Conservation (phyloP, 2,329 filamentous ascomycete species). For the Akanthomyces muscarius region DNA sequence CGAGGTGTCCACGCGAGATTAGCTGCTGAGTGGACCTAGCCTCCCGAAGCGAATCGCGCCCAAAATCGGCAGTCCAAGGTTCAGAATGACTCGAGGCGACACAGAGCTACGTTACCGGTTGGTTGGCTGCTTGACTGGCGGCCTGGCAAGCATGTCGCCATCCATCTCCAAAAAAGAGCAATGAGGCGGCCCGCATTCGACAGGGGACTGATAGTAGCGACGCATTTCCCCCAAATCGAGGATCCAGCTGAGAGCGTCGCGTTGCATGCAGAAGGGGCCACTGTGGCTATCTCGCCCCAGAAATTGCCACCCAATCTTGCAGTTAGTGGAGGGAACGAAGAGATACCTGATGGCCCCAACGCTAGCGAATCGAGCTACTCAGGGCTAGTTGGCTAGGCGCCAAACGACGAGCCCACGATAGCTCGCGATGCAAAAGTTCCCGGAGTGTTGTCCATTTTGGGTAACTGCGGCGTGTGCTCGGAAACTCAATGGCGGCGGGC, state of each 20-base stretch:
- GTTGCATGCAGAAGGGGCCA: background rate
- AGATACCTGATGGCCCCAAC: slow-evolving; percentile 8
- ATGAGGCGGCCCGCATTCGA: slow-evolving; percentile 8
- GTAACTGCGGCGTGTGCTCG: background rate
- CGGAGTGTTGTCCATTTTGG: slow-evolving; percentile 8
- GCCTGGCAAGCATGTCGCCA: slow-evolving; percentile 4
- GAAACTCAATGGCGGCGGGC: background rate
- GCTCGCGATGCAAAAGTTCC: slow-evolving; percentile 10
- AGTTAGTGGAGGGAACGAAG: background rate
- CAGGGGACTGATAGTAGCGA: background rate
- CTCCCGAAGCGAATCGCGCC: background rate
- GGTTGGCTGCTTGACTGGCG: too few species aligned
- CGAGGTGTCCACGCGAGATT: background rate
- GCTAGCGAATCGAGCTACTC: slow-evolving; percentile 2
- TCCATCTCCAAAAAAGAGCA: slow-evolving; percentile 11
- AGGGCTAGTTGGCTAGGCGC: background rate
- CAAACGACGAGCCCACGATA: background rate
- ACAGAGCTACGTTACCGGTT: background rate
- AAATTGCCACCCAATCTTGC: slow-evolving; percentile 1
- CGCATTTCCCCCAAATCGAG: background rate
- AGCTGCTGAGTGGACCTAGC: background rate
- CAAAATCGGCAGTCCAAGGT: background rate
- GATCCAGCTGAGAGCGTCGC: background rate
- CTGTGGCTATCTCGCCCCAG: slow-evolving; percentile 8
- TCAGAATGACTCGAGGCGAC: too few species aligned